These are phyloP conservation scores for Solanum corneliomulleri DNA, from an alignment of 257 asterid species.

Conservation along the genomic window DNA sequence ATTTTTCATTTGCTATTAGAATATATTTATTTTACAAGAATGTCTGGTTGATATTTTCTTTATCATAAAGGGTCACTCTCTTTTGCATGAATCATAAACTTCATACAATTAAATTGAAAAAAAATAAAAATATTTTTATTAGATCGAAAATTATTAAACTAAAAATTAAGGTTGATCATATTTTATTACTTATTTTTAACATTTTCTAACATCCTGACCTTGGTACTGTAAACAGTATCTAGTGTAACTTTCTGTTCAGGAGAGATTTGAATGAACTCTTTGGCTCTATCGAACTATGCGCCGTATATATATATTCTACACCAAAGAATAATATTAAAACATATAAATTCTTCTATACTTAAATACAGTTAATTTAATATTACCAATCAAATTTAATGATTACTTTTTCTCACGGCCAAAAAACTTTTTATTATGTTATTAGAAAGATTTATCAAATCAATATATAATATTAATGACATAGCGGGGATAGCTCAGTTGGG, in stretches of 20 bases:
- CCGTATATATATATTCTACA: background rate
- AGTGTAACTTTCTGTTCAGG: too few species aligned
- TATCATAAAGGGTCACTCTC: background rate
- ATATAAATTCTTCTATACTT: background rate
- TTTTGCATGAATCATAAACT: background rate
- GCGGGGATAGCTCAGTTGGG: constrained; percentile 98
- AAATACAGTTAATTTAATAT: too few species aligned
- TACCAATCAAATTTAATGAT: background rate
- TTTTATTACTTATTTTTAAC: too few species aligned
- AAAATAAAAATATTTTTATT: background rate
- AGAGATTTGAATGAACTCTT: too few species aligned
- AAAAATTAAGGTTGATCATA: too few species aligned
- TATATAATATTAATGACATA: background rate
- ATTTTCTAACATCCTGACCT: too few species aligned
- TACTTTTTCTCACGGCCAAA: too few species aligned
- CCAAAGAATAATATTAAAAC: background rate
- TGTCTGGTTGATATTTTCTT: background rate
- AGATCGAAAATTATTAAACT: background rate
- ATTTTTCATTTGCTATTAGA: background rate
- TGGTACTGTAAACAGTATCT: too few species aligned
- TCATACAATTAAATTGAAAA: background rate
- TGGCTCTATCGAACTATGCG: accelerated
- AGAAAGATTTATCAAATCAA: too few species aligned
- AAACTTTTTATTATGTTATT: too few species aligned
- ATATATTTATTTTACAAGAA: background rate